Conservation (phyloP, 192 early-diverging fungal genomes). For the Backusella sp. region DNA sequence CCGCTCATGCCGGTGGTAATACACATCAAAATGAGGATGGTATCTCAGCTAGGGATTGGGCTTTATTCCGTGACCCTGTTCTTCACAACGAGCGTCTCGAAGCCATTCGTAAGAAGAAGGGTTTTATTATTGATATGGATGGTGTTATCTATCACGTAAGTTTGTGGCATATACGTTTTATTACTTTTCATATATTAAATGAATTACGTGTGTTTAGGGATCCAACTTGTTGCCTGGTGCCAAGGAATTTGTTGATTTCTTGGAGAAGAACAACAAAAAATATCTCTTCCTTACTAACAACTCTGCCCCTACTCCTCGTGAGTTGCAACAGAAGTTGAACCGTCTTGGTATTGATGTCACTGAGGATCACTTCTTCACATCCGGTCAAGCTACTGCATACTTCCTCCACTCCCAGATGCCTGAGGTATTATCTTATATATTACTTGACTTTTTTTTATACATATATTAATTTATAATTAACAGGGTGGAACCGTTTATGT, state of each 20-base stretch:
- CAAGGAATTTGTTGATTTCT: constrained; percentile 56
- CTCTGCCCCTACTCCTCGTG: constrained; percentile 58
- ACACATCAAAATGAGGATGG: constrained; percentile 3
- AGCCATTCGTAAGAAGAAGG: constrained; percentile 45
- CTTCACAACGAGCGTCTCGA: constrained; percentile 32
- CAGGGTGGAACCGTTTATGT: constrained; percentile 48
- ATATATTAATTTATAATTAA: neutral
- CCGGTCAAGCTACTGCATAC: constrained; percentile 54
- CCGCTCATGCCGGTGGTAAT: neutral
- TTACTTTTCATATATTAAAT: neutral
- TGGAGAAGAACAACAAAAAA: constrained; percentile 50
- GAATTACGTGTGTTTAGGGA: constrained; percentile 29
- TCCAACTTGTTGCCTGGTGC: constrained; percentile 51
- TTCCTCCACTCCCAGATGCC: constrained; percentile 58
- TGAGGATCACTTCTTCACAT: constrained; percentile 58
- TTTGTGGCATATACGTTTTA: constrained; percentile 1
- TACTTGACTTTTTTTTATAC: neutral
- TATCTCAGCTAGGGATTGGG: constrained; percentile 20
- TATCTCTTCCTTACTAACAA: constrained; percentile 67
- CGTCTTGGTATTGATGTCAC: constrained; percentile 52
- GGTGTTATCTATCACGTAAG: constrained; percentile 60
- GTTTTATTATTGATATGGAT: constrained; percentile 65
- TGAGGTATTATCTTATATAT: constrained; percentile 13
- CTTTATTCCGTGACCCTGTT: constrained; percentile 28
- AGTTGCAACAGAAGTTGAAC: constrained; percentile 53